Evolutionary conservation across 2,329 filamentous ascomycete species (phyloP).

Genomic region (Metarhizium rileyi): DNA sequence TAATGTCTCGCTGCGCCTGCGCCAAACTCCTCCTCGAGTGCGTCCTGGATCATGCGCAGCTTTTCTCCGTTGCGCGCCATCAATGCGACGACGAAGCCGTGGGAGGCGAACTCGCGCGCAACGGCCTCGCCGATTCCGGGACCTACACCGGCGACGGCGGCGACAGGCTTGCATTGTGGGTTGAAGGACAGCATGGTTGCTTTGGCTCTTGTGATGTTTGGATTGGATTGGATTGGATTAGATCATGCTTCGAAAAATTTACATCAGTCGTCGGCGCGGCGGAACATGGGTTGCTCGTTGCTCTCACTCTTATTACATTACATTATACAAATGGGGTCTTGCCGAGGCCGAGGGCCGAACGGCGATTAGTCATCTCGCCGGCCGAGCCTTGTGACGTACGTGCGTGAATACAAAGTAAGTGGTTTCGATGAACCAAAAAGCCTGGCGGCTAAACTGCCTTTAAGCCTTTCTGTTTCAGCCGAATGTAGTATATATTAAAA

Average conservation of each 20-base stretch:
- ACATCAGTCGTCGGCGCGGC: too few relatives aligned
- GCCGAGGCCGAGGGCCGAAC: too few relatives aligned
- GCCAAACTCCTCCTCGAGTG: not conserved
- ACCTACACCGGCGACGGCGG: not conserved
- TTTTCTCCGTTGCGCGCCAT: not conserved
- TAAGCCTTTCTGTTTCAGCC: too few relatives aligned
- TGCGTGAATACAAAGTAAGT: too few relatives aligned
- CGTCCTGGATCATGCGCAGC: not conserved
- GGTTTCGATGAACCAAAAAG: too few relatives aligned
- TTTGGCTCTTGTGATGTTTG: not conserved
- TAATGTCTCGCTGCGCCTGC: not conserved
- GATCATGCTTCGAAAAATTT: too few relatives aligned
- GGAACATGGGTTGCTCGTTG: too few relatives aligned
- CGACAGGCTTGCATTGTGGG: not conserved
- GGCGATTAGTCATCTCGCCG: slow-evolving; percentile 3
- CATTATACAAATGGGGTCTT: too few relatives aligned
- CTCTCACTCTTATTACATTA: too few relatives aligned
- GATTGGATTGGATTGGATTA: too few relatives aligned
- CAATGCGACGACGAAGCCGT: not conserved
- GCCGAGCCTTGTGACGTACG: slow-evolving; percentile 11
- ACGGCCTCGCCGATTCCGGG: not conserved
- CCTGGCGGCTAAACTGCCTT: too few relatives aligned
- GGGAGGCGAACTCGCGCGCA: not conserved
- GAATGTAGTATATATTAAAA: too few relatives aligned
- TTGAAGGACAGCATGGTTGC: not conserved